These are phyloP conservation scores for Neofusicoccum ribis DNA, from an alignment of 2,329 filamentous ascomycete genomes.

Conservation along the genomic window DNA sequence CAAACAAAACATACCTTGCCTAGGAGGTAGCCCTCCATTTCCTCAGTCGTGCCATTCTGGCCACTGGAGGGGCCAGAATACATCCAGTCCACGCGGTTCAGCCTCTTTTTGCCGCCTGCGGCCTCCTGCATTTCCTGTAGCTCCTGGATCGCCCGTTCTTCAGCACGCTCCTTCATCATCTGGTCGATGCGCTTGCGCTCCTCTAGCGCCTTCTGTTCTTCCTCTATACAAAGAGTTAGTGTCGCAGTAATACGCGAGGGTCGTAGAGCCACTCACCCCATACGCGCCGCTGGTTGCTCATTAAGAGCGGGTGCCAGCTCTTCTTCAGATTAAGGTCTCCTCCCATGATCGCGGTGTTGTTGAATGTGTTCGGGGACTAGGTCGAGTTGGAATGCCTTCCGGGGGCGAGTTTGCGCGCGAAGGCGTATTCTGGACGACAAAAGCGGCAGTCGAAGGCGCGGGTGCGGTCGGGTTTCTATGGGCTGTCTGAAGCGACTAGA, in stretches of 20 bases:
- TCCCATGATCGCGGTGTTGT: constrained; percentile 66
- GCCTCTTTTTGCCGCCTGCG: constrained; percentile 76
- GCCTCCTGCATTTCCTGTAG: constrained; percentile 86
- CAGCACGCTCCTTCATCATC: constrained; percentile 87
- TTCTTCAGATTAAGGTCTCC: constrained; percentile 93
- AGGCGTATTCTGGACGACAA: background rate
- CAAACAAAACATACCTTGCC: constrained; percentile 60
- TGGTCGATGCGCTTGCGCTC: constrained; percentile 94
- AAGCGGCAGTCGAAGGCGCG: background rate
- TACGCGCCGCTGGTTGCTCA: constrained; percentile 87
- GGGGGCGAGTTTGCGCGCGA: background rate
- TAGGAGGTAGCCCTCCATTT: constrained; percentile 89
- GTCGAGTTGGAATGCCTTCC: background rate
- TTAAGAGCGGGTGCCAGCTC: constrained; percentile 87
- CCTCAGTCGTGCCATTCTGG: constrained; percentile 67
- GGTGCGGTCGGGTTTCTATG: background rate
- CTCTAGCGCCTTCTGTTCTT: constrained; percentile 87
- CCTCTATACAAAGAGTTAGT: constrained; percentile 48
- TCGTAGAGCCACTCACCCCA: constrained; percentile 50
- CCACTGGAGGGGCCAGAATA: constrained; percentile 83
- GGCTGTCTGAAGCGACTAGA: background rate
- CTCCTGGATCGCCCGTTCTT: constrained; percentile 90
- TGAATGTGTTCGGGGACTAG: background rate
- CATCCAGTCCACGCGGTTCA: constrained; percentile 96
- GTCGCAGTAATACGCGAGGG: no score